These are phyloP conservation scores for Phialophora chinensis DNA, from an alignment of 2,329 filamentous ascomycete species.

Conservation along the genomic window DNA sequence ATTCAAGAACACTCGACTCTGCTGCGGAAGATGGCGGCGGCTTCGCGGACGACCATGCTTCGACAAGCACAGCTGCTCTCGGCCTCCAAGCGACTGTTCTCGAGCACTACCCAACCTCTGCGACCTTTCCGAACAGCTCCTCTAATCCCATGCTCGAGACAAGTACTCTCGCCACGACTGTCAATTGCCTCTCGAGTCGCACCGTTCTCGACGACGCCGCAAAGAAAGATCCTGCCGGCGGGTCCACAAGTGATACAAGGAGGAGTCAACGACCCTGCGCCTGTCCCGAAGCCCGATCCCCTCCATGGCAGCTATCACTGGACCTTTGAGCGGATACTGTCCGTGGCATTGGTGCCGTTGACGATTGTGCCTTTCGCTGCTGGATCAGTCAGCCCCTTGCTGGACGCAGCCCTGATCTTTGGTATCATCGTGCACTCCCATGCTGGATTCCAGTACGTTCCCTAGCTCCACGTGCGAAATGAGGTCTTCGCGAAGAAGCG, in stretches of 20 bases:
- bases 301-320: slow-evolving; percentile 97
- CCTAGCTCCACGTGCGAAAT: not conserved
- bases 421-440: slow-evolving; percentile 89
- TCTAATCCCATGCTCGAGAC: slow-evolving; percentile 24
- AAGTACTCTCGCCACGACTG: slow-evolving; percentile 22
- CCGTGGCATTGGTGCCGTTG: slow-evolving; percentile 81
- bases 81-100: slow-evolving; percentile 27
- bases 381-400: slow-evolving; percentile 85
- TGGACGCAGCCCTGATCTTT: slow-evolving; percentile 84
- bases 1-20: slow-evolving; percentile 7
- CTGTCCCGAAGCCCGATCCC: slow-evolving; percentile 72
- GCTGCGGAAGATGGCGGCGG: slow-evolving; percentile 31
- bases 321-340: slow-evolving; percentile 86
- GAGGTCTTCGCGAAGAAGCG: not conserved
- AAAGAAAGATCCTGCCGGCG: slow-evolving; percentile 77
- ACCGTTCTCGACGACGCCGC: slow-evolving; percentile 84
- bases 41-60: slow-evolving; percentile 33
- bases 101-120: slow-evolving; percentile 32
- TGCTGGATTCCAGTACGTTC: slow-evolving; percentile 82
- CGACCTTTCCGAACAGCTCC: slow-evolving; percentile 33
- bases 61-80: slow-evolving; percentile 34
- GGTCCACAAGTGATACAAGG: slow-evolving; percentile 80
- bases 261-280: slow-evolving; percentile 83
- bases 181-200: slow-evolving; percentile 58
- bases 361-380: slow-evolving; percentile 90